A percentile compares a stretch with the other conserved stretches of the same genome.
These are phyloP conservation scores for Lasiosphaeris hirsuta DNA, from an alignment of 495 filamentous ascomycete genomes.

Conservation along the genomic window DNA sequence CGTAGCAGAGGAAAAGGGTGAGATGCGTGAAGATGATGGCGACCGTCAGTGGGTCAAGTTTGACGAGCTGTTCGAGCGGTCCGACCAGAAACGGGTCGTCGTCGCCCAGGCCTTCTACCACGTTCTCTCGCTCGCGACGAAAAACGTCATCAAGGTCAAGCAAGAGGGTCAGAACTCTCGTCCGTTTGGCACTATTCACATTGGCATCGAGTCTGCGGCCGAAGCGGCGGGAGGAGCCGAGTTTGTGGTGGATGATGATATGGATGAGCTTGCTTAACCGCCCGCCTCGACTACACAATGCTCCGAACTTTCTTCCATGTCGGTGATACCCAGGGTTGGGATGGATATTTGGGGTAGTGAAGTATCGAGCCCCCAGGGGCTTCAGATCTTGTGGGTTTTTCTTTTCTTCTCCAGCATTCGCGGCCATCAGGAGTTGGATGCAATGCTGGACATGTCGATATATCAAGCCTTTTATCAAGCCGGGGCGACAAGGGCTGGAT, in stretches of 20 bases:
- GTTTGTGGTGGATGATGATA: neutral
- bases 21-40: slow-evolving; percentile 36
- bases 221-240: neutral
- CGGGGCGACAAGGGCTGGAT: no score
- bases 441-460: no score
- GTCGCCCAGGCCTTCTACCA: slow-evolving; percentile 74
- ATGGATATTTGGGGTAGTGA: neutral
- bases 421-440: no score
- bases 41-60: slow-evolving; percentile 50
- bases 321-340: neutral
- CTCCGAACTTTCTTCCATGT: no score
- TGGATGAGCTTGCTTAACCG: neutral
- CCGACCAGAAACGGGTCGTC: slow-evolving; percentile 51
- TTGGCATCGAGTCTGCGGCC: slow-evolving; percentile 25
- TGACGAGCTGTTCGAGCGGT: slow-evolving; percentile 52
- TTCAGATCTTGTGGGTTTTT: no score
- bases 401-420: no score
- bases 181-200: slow-evolving; percentile 39
- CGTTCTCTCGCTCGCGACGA: slow-evolving; percentile 66
- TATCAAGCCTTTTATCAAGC: no score
- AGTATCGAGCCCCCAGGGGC: no score
- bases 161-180: slow-evolving; percentile 41
- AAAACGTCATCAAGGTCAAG: slow-evolving; percentile 52
- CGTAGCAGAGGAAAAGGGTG: slow-evolving; percentile 34
- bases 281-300: neutral